Evolutionary conservation across 2,329 filamentous ascomycete species (phyloP).

Genomic region (Colletotrichum truncatum): DNA sequence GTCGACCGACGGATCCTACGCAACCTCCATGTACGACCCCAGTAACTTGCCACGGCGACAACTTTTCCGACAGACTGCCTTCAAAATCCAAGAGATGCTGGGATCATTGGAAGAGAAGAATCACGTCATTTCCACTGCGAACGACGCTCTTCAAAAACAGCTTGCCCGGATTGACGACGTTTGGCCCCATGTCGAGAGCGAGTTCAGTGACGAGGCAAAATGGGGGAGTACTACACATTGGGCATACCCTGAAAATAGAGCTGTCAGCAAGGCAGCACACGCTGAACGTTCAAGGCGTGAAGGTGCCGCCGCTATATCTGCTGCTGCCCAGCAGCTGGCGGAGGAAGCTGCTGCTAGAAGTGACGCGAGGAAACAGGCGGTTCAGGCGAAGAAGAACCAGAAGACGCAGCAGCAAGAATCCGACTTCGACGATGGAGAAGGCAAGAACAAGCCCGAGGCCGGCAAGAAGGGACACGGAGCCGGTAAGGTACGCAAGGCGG

Average conservation of each 20-base stretch:
- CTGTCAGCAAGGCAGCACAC: constrained; percentile 64
- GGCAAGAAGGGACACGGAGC: constrained; percentile 71
- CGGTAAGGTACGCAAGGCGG: constrained; percentile 71
- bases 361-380: constrained; percentile 84
- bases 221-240: constrained; percentile 92
- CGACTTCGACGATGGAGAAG: constrained; percentile 78
- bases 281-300: constrained; percentile 82
- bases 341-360: constrained; percentile 86
- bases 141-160: constrained; percentile 87
- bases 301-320: constrained; percentile 79
- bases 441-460: constrained; percentile 55
- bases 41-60: constrained; percentile 74
- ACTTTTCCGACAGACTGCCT: constrained; percentile 80
- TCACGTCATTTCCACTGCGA: constrained; percentile 92
- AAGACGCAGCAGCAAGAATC: constrained; percentile 77
- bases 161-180: constrained; percentile 85
- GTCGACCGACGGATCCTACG: constrained; percentile 53
- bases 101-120: constrained; percentile 97
- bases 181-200: constrained; percentile 84
- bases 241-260: constrained; percentile 91
- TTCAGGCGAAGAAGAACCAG: constrained; percentile 78
- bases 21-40: constrained; percentile 58
- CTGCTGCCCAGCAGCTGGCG: constrained; percentile 79
- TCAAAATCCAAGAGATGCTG: constrained; percentile 84
- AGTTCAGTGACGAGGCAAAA: constrained; percentile 95